phyloP scores from a whole-genome alignment of 2,329 filamentous ascomycete species.

The Epichloe elymi region DNA sequence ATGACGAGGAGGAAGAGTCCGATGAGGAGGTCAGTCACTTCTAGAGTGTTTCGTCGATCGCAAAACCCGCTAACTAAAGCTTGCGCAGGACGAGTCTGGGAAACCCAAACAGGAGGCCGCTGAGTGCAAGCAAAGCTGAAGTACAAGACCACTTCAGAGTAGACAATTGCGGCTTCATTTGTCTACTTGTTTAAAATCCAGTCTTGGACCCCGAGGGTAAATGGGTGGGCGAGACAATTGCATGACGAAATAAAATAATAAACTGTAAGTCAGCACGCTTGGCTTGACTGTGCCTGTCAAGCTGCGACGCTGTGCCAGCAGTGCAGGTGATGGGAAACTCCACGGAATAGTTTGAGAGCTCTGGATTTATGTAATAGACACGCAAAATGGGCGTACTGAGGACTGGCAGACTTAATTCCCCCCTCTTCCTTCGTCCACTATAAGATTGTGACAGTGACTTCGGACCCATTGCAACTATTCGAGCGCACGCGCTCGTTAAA shows the following conservation, averaged over 20 bases:
- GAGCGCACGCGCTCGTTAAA: too few species aligned
- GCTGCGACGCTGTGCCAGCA: neutral
- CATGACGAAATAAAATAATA: conserved; percentile 1
- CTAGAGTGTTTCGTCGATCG: conserved; percentile 5
- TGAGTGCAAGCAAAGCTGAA: conserved; percentile 89
- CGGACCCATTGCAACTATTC: too few species aligned
- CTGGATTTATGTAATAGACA: conserved; percentile 8
- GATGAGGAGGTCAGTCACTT: conserved; percentile 56
- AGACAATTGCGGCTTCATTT: neutral
- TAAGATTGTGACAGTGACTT: neutral
- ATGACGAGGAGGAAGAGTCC: conserved; percentile 70
- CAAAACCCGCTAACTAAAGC: conserved; percentile 4
- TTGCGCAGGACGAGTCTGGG: conserved; percentile 60
- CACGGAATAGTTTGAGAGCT: conserved; percentile 2
- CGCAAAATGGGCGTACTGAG: conserved; percentile 5
- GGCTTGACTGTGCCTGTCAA: neutral
- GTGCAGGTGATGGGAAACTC: neutral
- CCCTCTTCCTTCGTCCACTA: neutral
- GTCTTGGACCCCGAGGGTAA: neutral
- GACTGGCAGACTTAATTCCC: neutral
- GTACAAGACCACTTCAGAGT: neutral
- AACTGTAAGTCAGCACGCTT: neutral
- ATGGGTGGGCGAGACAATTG: neutral
- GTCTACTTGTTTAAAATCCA: conserved; percentile 1
- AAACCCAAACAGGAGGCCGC: conserved; percentile 91